These are phyloP conservation scores for Thymus mandschuricus DNA, from an alignment of 257 asterid genomes.

Conservation along the genomic window DNA sequence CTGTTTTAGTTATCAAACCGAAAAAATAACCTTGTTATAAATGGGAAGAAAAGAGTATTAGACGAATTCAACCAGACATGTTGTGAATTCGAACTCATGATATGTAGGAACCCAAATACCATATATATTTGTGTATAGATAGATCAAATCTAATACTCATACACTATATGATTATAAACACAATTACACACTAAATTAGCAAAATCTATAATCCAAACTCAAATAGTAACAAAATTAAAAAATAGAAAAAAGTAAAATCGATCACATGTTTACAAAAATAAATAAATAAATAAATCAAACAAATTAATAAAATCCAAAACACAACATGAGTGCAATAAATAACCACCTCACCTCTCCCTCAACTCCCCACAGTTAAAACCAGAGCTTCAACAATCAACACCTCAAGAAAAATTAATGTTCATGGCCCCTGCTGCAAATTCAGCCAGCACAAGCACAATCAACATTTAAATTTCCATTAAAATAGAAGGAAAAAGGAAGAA, in stretches of 20 bases:
- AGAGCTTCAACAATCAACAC: background rate
- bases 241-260: background rate
- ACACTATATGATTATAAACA: too few species aligned
- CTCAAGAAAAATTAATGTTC: slow-evolving; percentile 23
- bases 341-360: slow-evolving; percentile 17
- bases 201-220: background rate
- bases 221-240: background rate
- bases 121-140: too few species aligned
- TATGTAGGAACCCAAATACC: too few species aligned
- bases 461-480: slow-evolving; percentile 26
- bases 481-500: background rate
- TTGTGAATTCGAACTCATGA: too few species aligned
- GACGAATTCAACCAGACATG: too few species aligned
- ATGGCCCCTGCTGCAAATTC: slow-evolving; percentile 22
- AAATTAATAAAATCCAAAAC: too few species aligned
- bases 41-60: too few species aligned
- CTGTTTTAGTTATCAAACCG: too few species aligned
- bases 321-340: slow-evolving; percentile 23
- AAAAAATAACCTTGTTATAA: too few species aligned
- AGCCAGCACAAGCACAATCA: slow-evolving; percentile 25
- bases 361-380: slow-evolving; percentile 4
- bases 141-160: too few species aligned
- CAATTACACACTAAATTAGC: too few species aligned
- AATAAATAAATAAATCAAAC: background rate
- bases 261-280: background rate